Conservation (phyloP, 108 stramenopile genomes). For the Aureococcus anophagefferens region DNA sequence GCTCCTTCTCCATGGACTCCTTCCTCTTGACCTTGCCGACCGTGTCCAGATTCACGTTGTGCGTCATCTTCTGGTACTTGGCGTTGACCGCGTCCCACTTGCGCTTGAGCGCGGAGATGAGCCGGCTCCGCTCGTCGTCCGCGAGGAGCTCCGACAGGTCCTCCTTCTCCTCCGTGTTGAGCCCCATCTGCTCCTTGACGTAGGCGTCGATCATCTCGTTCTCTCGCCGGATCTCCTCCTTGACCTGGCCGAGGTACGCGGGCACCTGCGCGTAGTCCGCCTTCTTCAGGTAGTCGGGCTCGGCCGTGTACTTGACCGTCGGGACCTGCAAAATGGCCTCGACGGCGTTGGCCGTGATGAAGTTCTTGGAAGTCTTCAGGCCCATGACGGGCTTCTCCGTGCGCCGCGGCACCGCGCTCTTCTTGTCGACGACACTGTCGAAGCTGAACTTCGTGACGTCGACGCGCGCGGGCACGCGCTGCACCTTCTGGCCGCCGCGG, state of each 20-base stretch:
- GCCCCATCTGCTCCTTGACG: constrained; percentile 55
- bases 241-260: constrained; percentile 52
- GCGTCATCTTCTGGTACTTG: constrained; percentile 56
- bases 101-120: constrained; percentile 55
- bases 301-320: constrained; percentile 24
- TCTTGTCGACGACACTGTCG: constrained; percentile 20
- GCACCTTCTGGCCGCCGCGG: constrained; percentile 13
- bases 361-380: constrained; percentile 54
- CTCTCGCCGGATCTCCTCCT: constrained; percentile 55
- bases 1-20: constrained; percentile 50
- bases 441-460: constrained; percentile 19
- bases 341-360: constrained; percentile 61
- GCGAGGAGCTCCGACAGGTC: constrained; percentile 41
- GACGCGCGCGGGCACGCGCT: constrained; percentile 6
- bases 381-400: constrained; percentile 44
- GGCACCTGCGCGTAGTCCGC: constrained; percentile 74
- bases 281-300: constrained; percentile 45
- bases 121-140: constrained; percentile 44
- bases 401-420: constrained; percentile 41
- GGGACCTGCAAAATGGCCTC: constrained; percentile 55
- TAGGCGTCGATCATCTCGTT: constrained; percentile 60
- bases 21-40: constrained; percentile 54
- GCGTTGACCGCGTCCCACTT: constrained; percentile 67
- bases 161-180: constrained; percentile 8
- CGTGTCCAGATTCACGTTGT: constrained; percentile 52